Percentiles rank a stretch among this genome's conserved stretches.
Conservation (phyloP, 768 basidiomycete genomes). For the Hypsizygus marmoreus region DNA sequence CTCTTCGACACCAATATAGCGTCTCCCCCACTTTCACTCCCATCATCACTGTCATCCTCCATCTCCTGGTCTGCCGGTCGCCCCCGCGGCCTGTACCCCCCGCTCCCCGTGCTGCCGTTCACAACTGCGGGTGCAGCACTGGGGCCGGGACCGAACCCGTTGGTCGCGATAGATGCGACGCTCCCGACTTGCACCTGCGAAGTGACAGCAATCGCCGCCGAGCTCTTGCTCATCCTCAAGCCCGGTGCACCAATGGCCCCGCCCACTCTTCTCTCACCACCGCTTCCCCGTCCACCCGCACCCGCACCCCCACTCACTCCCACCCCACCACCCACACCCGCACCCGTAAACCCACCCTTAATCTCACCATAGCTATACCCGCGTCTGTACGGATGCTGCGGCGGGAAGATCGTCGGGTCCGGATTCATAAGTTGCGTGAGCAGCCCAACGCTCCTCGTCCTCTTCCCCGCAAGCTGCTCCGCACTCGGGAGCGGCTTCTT, state of each 20-base stretch:
- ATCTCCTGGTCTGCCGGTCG: conserved; percentile 65
- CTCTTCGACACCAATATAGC: conserved; percentile 62
- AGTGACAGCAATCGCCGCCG: conserved; percentile 61
- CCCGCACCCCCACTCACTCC: neutral
- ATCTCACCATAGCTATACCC: conserved; percentile 54
- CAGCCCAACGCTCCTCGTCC: conserved; percentile 50
- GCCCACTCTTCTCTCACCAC: neutral
- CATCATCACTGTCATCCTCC: conserved; percentile 68
- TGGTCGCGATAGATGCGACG: too few species aligned
- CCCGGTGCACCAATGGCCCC: conserved; percentile 17
- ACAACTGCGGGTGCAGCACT: neutral
- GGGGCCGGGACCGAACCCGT: too few species aligned
- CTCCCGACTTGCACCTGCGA: conserved; percentile 36
- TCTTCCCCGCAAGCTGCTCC: conserved; percentile 45
- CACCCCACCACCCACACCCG: neutral
- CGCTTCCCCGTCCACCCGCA: neutral
- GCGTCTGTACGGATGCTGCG: conserved; percentile 58
- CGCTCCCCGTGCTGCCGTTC: conserved; percentile 12
- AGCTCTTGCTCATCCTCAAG: conserved; percentile 56
- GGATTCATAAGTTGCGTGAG: conserved; percentile 75
- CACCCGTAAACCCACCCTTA: conserved; percentile 22
- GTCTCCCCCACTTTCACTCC: conserved; percentile 40
- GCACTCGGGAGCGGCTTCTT: conserved; percentile 70
- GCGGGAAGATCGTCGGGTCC: conserved; percentile 59
- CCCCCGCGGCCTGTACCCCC: conserved; percentile 64